Evolutionary conservation across 176 grass and related monocot genomes (phyloP).

Genomic region (Chloris gayana): DNA sequence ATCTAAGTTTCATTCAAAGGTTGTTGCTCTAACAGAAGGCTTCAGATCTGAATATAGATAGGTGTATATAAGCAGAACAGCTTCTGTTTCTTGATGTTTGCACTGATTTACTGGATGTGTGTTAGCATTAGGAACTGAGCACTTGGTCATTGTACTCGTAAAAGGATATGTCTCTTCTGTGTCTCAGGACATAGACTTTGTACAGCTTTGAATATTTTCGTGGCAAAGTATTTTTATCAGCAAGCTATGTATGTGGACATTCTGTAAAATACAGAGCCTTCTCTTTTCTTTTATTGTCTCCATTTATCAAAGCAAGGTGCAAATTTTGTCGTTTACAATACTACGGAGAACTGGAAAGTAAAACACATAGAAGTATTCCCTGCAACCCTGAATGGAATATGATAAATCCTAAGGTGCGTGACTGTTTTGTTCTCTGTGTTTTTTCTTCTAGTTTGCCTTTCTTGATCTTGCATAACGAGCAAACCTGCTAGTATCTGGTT

Average conservation of each 20-base stretch:
- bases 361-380: slow-evolving; percentile 24
- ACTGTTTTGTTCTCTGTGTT: not conserved
- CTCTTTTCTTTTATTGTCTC: slow-evolving; percentile 23
- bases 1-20: slow-evolving; percentile 68
- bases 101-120: slow-evolving; percentile 36
- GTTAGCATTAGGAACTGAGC: slow-evolving; percentile 36
- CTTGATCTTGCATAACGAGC: slow-evolving; percentile 15
- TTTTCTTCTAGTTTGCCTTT: slow-evolving; percentile 23
- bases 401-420: slow-evolving; percentile 2
- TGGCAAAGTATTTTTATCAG: slow-evolving; percentile 9
- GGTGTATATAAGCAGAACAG: slow-evolving; percentile 34
- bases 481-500: slow-evolving; percentile 34
- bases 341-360: not conserved
- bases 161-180: slow-evolving; percentile 29
- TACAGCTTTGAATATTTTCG: slow-evolving; percentile 31
- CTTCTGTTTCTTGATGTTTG: slow-evolving; percentile 34
- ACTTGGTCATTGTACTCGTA: not conserved
- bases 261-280: slow-evolving; percentile 19
- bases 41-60: slow-evolving; percentile 82
- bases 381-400: not conserved
- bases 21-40: slow-evolving; percentile 91
- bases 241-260: not conserved
- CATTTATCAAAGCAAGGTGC: slow-evolving; percentile 16
- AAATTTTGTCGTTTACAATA: slow-evolving; percentile 19
- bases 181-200: slow-evolving; percentile 34